A percentile compares a stretch with the other conserved stretches of the same genome.
Conservation (phyloP, 2,329 filamentous ascomycete genomes). For the Sclerotinia trifoliorum region DNA sequence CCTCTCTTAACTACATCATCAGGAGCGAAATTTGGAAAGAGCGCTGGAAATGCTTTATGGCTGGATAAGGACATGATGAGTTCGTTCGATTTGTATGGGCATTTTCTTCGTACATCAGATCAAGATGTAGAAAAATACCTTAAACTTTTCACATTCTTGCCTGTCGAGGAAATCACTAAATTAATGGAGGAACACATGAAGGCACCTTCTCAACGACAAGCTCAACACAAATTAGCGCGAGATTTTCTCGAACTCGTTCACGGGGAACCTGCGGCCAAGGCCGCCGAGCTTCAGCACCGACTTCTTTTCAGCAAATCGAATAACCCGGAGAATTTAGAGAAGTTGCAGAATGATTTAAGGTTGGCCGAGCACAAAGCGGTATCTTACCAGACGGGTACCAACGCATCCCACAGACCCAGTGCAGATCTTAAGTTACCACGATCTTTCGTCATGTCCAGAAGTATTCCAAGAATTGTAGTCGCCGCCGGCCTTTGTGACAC, state of each 20-base stretch:
- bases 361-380: background rate
- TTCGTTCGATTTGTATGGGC: constrained; percentile 84
- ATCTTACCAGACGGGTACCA: constrained; percentile 20
- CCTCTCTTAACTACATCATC: constrained; percentile 82
- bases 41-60: constrained; percentile 91
- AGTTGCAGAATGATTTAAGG: background rate
- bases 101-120: constrained; percentile 82
- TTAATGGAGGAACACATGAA: constrained; percentile 66
- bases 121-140: constrained; percentile 77
- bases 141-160: constrained; percentile 87
- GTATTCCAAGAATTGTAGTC: constrained; percentile 58
- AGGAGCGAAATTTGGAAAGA: constrained; percentile 93
- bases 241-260: constrained; percentile 83
- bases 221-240: constrained; percentile 78
- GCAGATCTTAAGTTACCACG: constrained; percentile 59
- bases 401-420: constrained; percentile 49
- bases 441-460: constrained; percentile 53
- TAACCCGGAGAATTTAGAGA: constrained; percentile 27
- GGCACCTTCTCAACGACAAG: constrained; percentile 69
- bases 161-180: constrained; percentile 62
- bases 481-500: constrained; percentile 59
- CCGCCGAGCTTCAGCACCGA: constrained; percentile 57
- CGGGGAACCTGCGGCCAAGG: constrained; percentile 61
- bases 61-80: constrained; percentile 78
- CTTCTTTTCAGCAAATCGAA: constrained; percentile 45